Base-by-base conservation (phyloP, 306 rosid species). In the Phaseolus lunatus region DNA sequence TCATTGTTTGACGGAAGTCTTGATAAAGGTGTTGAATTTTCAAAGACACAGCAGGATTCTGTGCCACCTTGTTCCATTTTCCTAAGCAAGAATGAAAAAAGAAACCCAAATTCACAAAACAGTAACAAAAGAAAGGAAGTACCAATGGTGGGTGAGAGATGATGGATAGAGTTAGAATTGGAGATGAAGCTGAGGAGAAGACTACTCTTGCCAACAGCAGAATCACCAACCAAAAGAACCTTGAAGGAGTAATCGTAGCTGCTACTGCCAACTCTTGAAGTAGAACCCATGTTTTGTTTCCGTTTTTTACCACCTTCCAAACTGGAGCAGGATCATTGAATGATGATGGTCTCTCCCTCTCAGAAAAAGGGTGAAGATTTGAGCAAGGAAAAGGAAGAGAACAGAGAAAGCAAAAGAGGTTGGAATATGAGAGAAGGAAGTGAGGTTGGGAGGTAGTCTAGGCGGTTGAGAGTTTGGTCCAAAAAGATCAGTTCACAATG, bases 191-290 rank as follows among this genome's bases (percentile, higher is more conserved):
- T 92, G 74, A 92, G 93, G 49, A 95, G 91, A 75, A 95, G 92
- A 77, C 97, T 88, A 82, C 99, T 95, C 84, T 95, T 95, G 66
- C 99, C 99, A 79, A 95, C 99, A 57, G 97, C 97, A 82, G 97
- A 95, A 82, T 95, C 99, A 66, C 99, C 99, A 12, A 88, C 80
- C 92, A 95, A 50, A 81, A 92, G 80, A 22, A 95, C 84, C 92
- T 95, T 95, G 77, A 92, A 95, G 2, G 97, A 95, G 90, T 90
- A 90, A 86, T 95, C 99, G 73, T 75, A 83, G 81, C 70, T 89
- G 73, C 73, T 63, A 70, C 48, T 83, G 10, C 86, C 89, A 29
- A 76, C 94, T 86, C 82, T 88, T 10, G 86, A 75, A 85, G 85
- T 37, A 79, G 95, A 88, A 78, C 90, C 90, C 89, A 92, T 90